Conservation (phyloP, 768 basidiomycete genomes). For the Thelephora ganbajun region DNA sequence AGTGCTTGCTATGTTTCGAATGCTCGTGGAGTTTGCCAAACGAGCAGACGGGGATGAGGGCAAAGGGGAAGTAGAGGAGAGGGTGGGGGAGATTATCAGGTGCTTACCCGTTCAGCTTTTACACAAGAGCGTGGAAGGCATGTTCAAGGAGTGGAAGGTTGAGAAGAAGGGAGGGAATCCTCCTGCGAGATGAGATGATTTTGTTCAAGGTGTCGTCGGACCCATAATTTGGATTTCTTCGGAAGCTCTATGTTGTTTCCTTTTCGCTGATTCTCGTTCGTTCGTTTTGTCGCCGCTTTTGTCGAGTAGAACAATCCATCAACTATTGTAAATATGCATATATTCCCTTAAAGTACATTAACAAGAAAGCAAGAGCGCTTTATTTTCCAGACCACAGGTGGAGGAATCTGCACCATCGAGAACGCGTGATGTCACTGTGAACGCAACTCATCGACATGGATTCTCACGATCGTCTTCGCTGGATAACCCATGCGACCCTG, state of each 20-base stretch:
- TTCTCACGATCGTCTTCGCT: too few relatives aligned
- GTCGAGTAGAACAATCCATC: neutral
- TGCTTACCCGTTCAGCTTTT: slow-evolving; percentile 78
- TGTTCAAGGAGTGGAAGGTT: slow-evolving; percentile 86
- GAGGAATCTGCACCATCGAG: too few relatives aligned
- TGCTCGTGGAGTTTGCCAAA: slow-evolving; percentile 71
- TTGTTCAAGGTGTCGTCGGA: neutral
- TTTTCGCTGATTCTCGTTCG: neutral
- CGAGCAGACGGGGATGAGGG: slow-evolving; percentile 56
- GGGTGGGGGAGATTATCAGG: slow-evolving; percentile 80
- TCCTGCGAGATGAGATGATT: neutral
- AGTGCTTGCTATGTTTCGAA: slow-evolving; percentile 79
- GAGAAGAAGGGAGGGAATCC: slow-evolving; percentile 58
- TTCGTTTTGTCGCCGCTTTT: neutral
- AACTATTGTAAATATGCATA: neutral
- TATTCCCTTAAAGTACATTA: neutral
- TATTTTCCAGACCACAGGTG: too few relatives aligned
- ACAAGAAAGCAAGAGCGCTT: too few relatives aligned
- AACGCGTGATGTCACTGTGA: too few relatives aligned
- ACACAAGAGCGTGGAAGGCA: slow-evolving; percentile 85
- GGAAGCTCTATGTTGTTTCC: neutral
- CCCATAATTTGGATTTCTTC: neutral
- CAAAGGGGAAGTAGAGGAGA: slow-evolving; percentile 57
- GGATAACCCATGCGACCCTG: too few relatives aligned
- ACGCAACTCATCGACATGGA: too few relatives aligned